Base-by-base conservation (phyloP, 345 rosid species). In the Lumnitzera racemosa region DNA sequence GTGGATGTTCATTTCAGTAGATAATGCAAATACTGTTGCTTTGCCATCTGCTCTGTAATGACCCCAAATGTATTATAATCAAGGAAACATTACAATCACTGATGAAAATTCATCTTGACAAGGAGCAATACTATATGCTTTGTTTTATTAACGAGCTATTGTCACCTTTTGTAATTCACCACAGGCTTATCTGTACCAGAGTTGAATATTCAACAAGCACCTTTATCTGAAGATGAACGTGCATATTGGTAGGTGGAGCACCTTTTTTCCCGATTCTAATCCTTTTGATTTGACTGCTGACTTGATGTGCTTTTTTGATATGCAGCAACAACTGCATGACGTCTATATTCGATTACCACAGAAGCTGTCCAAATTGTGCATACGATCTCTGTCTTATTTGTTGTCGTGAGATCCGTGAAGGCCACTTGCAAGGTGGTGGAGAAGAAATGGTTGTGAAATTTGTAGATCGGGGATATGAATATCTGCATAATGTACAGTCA, bases 261-360 rank as follows among this genome's bases (percentile, higher is more conserved):
- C n/a, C 14, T 47, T 55, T 13, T 16, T 56, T 49, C 31, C 47
- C 43, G 41, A 2, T 25, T 27, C 47, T 13, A 49, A 10, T 48
- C 51, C 15, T 67, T 41, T n/a, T 53, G 51, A 49, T 31, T 53
- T 46, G 17, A 1, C 64, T 20, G 59, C 47, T 27, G 31, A 48
- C 13, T 41, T 66, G 20, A 58, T 29, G 14, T 53, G 24, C 29
- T 56, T 13, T 16, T 43, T 5, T 47, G 46, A 55, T 65, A 51
- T 61, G 70, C 80, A 84, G 88, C 58, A 71, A 86, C 70, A 74
- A 65, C 66, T 88, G 91, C 78, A 67, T 65, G 59, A 82, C 96
- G 27, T 75, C 91, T 0, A 80, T 85, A 25, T 69, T 69, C 68
- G 86, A 85, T 71, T 67, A 70, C 16, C 86, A 80, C 64, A 67